These are phyloP conservation scores for Hondaea fermentalgiana DNA, from an alignment of 108 stramenopile species.

Conservation along the genomic window DNA sequence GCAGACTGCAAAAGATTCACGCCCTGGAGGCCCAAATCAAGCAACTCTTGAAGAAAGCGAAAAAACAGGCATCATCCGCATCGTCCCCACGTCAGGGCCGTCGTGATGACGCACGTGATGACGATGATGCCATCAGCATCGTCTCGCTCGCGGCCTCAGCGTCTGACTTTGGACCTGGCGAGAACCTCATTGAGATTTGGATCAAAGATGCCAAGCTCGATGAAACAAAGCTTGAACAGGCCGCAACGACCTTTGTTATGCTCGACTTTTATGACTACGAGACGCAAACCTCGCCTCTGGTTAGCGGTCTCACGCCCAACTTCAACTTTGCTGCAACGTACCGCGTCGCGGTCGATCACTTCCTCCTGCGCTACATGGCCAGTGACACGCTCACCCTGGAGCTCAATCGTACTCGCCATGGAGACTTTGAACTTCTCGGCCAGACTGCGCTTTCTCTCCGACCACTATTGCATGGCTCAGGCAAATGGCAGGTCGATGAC, in stretches of 20 bases:
- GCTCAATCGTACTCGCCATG: constrained; percentile 50
- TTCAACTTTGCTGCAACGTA: constrained; percentile 57
- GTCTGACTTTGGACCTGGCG: constrained; percentile 40
- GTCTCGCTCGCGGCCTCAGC: not conserved
- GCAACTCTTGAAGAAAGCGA: constrained; percentile 18
- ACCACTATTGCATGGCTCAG: constrained; percentile 30
- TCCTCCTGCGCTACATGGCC: constrained; percentile 51
- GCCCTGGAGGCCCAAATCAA: constrained; percentile 48
- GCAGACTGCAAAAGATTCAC: constrained; percentile 37
- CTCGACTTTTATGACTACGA: constrained; percentile 62
- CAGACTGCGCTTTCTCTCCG: constrained; percentile 28
- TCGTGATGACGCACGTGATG: not conserved
- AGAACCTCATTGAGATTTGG: constrained; percentile 60
- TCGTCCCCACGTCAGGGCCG: constrained; percentile 4
- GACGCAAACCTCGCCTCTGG: constrained; percentile 52
- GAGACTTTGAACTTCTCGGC: constrained; percentile 45
- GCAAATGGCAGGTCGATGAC: constrained; percentile 24
- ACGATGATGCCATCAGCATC: constrained; percentile 24
- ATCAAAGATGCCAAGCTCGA: constrained; percentile 39
- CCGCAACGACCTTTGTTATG: constrained; percentile 42
- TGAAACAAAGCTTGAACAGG: constrained; percentile 30
- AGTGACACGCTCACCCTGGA: constrained; percentile 45
- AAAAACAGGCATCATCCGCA: not conserved
- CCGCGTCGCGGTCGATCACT: constrained; percentile 56
- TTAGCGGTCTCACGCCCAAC: constrained; percentile 36